A percentile compares a stretch with the other conserved stretches of the same genome.
phyloP scores from a whole-genome alignment of 2,329 filamentous ascomycete species.

The Trichoderma endophyticum region DNA sequence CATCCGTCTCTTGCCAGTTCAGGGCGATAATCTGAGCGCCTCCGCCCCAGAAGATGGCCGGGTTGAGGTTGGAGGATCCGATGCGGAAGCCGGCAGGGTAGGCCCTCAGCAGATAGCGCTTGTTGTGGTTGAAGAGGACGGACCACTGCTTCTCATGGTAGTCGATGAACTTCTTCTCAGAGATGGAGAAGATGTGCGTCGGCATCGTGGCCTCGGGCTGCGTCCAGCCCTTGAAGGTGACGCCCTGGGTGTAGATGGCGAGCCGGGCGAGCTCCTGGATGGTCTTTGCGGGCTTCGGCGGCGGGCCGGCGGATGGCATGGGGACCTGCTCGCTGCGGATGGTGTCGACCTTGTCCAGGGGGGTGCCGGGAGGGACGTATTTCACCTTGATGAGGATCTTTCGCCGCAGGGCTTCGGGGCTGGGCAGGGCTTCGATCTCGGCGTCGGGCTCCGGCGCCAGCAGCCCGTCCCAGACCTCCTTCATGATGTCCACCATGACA shows the following conservation, averaged over 20 bases:
- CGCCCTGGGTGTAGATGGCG: slow-evolving; percentile 79
- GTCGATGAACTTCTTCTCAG: slow-evolving; percentile 62
- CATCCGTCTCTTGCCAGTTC: slow-evolving; percentile 90
- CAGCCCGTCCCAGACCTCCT: slow-evolving; percentile 72
- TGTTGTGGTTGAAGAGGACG: slow-evolving; percentile 76
- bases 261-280: slow-evolving; percentile 70
- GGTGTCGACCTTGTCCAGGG: slow-evolving; percentile 31
- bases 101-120: slow-evolving; percentile 76
- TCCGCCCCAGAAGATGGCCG: slow-evolving; percentile 79
- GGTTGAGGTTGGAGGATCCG: slow-evolving; percentile 81
- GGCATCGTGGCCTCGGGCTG: slow-evolving; percentile 67
- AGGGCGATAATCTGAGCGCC: slow-evolving; percentile 88
- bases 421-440: slow-evolving; percentile 54
- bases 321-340: slow-evolving; percentile 38
- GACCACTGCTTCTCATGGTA: slow-evolving; percentile 48
- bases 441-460: slow-evolving; percentile 57
- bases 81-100: slow-evolving; percentile 83
- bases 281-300: slow-evolving; percentile 57
- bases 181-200: slow-evolving; percentile 66
- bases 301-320: slow-evolving; percentile 33
- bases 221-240: slow-evolving; percentile 74
- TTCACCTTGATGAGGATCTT: slow-evolving; percentile 88
- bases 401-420: slow-evolving; percentile 65
- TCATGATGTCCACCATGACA: slow-evolving; percentile 90
- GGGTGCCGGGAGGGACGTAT: slow-evolving; percentile 50